These are phyloP conservation scores for Phalaenopsis equestris DNA, from an alignment of 106 monocot genomes.

Conservation along the genomic window DNA sequence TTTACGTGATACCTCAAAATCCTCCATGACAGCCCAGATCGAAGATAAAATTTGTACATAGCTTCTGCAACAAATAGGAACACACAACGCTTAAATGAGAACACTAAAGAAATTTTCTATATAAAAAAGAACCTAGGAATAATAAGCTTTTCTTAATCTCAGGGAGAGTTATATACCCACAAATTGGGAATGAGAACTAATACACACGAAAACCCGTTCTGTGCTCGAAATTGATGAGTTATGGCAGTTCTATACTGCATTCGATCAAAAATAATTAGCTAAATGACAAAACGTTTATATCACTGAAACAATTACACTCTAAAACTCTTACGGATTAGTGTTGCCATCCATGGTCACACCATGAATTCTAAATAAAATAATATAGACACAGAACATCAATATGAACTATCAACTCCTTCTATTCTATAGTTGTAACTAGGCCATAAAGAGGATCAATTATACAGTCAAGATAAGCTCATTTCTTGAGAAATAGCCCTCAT, in stretches of 20 bases:
- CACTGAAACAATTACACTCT: neutral
- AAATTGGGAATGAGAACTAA: neutral
- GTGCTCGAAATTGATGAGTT: neutral
- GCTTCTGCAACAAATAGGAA: neutral
- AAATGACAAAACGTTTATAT: neutral
- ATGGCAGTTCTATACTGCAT: neutral
- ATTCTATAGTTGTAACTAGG: neutral
- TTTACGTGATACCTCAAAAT: neutral
- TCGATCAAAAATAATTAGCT: neutral
- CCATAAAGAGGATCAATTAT: neutral
- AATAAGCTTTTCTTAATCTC: neutral
- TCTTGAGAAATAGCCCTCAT: slow-evolving; percentile 50
- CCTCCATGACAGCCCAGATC: neutral
- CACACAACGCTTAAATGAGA: neutral
- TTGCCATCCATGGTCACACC: neutral
- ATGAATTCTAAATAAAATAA: neutral
- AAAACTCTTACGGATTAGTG: slow-evolving; percentile 10
- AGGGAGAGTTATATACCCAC: neutral
- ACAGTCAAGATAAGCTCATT: slow-evolving; percentile 12
- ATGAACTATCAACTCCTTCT: slow-evolving; percentile 1
- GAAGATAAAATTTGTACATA: neutral
- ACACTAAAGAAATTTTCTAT: neutral
- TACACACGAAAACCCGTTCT: neutral
- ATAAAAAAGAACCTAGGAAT: neutral
- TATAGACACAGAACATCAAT: slow-evolving; percentile 1